phyloP scores from a whole-genome alignment of 768 basidiomycete species.

The Leccinum ochraceum region DNA sequence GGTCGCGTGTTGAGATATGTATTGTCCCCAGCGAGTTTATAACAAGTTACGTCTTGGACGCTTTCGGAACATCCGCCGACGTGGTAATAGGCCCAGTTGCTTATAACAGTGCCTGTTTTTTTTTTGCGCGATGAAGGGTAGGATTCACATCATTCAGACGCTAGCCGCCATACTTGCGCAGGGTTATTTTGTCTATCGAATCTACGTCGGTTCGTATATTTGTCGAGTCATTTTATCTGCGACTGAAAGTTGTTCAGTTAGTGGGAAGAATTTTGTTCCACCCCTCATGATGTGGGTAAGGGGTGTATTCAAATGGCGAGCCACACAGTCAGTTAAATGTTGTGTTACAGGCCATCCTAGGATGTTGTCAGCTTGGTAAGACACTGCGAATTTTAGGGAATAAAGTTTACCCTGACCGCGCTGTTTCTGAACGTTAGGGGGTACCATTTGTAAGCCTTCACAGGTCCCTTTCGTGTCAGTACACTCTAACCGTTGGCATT shows the following conservation, averaged over 20 bases:
- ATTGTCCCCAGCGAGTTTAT: slow-evolving; percentile 3
- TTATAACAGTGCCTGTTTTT: slow-evolving; percentile 2
- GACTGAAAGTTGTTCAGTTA: slow-evolving; percentile 3
- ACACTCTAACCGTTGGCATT: not conserved
- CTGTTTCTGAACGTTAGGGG: not conserved
- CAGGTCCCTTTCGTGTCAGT: not conserved
- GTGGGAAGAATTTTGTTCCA: not conserved
- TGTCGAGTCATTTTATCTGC: too few species aligned
- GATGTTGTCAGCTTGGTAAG: slow-evolving; percentile 13
- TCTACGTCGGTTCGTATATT: slow-evolving; percentile 10
- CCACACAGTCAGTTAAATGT: not conserved
- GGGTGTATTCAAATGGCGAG: not conserved
- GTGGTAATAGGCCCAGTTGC: slow-evolving; percentile 5
- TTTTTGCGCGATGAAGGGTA: not conserved
- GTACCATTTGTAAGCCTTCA: not conserved
- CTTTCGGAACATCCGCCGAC: not conserved
- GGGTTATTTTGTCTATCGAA: slow-evolving; percentile 15
- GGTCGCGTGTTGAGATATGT: not conserved
- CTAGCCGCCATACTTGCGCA: slow-evolving; percentile 7
- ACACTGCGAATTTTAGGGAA: not conserved
- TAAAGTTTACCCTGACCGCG: not conserved
- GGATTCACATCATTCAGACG: slow-evolving; percentile 3
- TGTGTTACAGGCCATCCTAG: slow-evolving; percentile 2
- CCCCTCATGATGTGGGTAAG: slow-evolving; percentile 17
- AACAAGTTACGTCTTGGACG: not conserved